These are phyloP conservation scores for Penicillium egyptiacum DNA, from an alignment of 495 filamentous ascomycete genomes.

Conservation along the genomic window DNA sequence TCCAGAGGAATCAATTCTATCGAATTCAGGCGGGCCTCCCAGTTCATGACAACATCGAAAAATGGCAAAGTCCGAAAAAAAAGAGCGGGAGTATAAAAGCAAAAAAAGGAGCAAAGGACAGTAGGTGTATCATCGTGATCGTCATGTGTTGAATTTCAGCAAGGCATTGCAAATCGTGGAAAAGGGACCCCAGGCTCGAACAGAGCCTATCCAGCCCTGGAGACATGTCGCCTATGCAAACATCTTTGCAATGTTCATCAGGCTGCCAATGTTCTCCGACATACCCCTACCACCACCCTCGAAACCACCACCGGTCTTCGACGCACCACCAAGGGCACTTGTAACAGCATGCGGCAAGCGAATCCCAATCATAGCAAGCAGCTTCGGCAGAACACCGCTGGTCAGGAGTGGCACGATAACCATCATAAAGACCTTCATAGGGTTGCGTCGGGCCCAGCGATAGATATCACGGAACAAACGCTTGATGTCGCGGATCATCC, in stretches of 20 bases:
- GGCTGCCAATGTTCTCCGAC: conserved; percentile 46
- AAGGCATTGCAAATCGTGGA: neutral
- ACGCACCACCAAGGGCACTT: conserved; percentile 50
- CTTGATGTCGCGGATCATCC: conserved; percentile 67
- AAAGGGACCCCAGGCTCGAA: neutral
- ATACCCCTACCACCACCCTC: conserved; percentile 31
- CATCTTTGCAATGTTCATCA: conserved; percentile 64
- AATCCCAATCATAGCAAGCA: conserved; percentile 74
- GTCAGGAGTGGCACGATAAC: conserved; percentile 82
- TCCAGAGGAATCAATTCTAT: conserved; percentile 3
- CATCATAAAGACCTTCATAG: conserved; percentile 79
- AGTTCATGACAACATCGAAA: conserved; percentile 12
- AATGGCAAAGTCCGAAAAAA: neutral
- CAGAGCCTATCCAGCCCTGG: neutral
- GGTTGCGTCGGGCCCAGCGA: conserved; percentile 74
- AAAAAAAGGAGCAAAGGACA: neutral
- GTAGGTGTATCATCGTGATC: conserved; percentile 23
- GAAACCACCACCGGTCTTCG: conserved; percentile 30
- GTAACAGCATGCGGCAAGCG: conserved; percentile 63
- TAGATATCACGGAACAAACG: conserved; percentile 71
- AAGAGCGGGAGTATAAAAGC: neutral
- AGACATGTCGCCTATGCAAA: conserved; percentile 45
- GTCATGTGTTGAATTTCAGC: conserved; percentile 8
- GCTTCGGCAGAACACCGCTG: conserved; percentile 70
- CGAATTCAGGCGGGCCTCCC: conserved; percentile 21